phyloP scores from a whole-genome alignment of 2,329 filamentous ascomycete species.

The Pestalotiopsis fici region DNA sequence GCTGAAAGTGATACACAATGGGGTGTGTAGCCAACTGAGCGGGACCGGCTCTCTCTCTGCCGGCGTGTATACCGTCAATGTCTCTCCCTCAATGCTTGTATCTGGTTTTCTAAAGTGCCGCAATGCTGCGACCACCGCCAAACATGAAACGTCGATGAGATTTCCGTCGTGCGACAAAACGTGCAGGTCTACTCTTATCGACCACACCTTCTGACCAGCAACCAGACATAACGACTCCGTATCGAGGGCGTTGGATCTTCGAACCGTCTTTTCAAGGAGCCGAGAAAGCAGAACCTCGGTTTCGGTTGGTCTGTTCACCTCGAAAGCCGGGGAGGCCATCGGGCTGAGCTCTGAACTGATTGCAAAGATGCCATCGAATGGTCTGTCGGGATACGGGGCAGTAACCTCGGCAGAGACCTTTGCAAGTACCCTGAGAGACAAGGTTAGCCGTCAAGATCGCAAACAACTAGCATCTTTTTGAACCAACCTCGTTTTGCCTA shows the following conservation, averaged over 20 bases:
- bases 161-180: slow-evolving; percentile 90
- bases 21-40: slow-evolving; percentile 87
- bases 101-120: slow-evolving; percentile 92
- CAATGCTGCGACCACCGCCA: slow-evolving; percentile 84
- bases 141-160: slow-evolving; percentile 81
- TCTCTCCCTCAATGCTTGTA: slow-evolving; percentile 81
- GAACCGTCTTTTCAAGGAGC: slow-evolving; percentile 90
- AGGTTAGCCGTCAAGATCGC: slow-evolving; percentile 17
- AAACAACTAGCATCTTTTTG: slow-evolving; percentile 7
- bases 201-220: slow-evolving; percentile 89
- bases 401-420: slow-evolving; percentile 88
- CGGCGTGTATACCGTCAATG: slow-evolving; percentile 79
- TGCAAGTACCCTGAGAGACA: slow-evolving; percentile 67
- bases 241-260: slow-evolving; percentile 87
- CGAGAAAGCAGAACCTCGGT: slow-evolving; percentile 84
- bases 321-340: slow-evolving; percentile 89
- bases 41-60: slow-evolving; percentile 89
- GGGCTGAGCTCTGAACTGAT: slow-evolving; percentile 90
- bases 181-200: slow-evolving; percentile 87
- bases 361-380: slow-evolving; percentile 93
- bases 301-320: slow-evolving; percentile 80
- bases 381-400: slow-evolving; percentile 81
- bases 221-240: slow-evolving; percentile 95
- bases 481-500: slow-evolving; percentile 83
- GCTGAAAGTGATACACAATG: slow-evolving; percentile 87